Evolutionary conservation across 1,139 yeast genomes (phyloP).

Genomic region (Sugiyamaella xylanicola): DNA sequence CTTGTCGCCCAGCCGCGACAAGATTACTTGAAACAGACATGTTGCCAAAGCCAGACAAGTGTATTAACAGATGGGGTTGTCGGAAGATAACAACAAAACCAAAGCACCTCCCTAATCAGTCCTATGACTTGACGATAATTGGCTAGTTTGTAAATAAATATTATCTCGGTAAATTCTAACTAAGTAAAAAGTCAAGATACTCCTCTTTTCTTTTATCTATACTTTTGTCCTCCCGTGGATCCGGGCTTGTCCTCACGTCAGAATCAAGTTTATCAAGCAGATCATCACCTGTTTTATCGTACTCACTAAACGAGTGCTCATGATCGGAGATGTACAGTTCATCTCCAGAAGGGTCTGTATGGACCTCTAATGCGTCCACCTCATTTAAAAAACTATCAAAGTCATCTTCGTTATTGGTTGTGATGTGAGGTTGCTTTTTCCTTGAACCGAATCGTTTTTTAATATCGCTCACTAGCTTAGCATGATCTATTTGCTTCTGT

Average conservation of each 20-base stretch:
- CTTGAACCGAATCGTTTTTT: slow-evolving; percentile 30
- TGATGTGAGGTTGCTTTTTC: not conserved
- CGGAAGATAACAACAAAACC: not conserved
- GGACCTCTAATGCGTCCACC: slow-evolving; percentile 21
- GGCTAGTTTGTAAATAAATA: not conserved
- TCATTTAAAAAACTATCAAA: slow-evolving; percentile 38
- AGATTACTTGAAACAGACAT: no score
- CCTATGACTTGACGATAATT: not conserved
- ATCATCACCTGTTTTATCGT: not conserved
- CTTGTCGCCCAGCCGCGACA: no score
- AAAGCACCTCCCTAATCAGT: not conserved
- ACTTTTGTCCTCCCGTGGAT: not conserved
- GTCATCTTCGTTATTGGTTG: slow-evolving; percentile 32
- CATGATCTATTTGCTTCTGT: slow-evolving; percentile 29
- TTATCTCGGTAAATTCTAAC: slow-evolving; percentile 13
- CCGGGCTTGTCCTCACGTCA: not conserved
- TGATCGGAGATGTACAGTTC: slow-evolving; percentile 7
- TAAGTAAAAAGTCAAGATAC: slow-evolving; percentile 33
- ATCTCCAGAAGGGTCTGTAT: slow-evolving; percentile 1
- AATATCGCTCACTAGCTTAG: slow-evolving; percentile 30
- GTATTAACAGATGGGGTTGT: not conserved
- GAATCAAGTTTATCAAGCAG: not conserved
- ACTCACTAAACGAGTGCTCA: not conserved
- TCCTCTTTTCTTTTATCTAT: slow-evolving; percentile 28
- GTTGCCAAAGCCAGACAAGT: no score